Percentiles rank a stretch among this genome's conserved stretches.
phyloP scores from a whole-genome alignment of 163 green algal species.

The Scenedesmus sp. region DNA sequence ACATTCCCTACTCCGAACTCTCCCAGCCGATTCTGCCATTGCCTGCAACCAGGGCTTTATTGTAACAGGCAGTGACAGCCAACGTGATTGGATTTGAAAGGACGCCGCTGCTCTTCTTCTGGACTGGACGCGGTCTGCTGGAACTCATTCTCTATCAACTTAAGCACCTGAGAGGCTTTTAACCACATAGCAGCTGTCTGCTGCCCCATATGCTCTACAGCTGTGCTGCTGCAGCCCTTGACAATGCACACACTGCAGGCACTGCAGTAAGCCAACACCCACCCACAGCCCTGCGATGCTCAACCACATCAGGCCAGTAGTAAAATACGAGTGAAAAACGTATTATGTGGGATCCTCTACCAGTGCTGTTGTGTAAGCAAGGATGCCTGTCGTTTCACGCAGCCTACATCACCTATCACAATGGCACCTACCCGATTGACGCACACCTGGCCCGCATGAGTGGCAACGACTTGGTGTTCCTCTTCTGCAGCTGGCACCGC shows the following conservation, averaged over 20 bases:
- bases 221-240: background rate
- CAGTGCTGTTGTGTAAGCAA: too few species aligned
- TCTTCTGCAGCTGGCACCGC: slow-evolving; percentile 8
- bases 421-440: slow-evolving; percentile 13
- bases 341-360: too few species aligned
- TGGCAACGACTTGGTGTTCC: slow-evolving; percentile 10
- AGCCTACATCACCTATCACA: slow-evolving; percentile 22
- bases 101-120: slow-evolving; percentile 78
- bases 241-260: background rate
- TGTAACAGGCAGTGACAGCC: slow-evolving; percentile 6
- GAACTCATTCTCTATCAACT: too few species aligned
- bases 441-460: background rate
- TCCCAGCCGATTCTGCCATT: background rate
- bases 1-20: background rate
- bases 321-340: too few species aligned
- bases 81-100: background rate
- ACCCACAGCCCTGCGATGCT: background rate
- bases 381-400: background rate
- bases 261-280: background rate
- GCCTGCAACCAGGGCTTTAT: slow-evolving; percentile 2
- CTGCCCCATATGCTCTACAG: background rate
- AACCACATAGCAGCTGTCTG: background rate
- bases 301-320: too few species aligned
- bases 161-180: background rate
- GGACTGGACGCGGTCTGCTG: background rate